Evolutionary conservation across 805 yeast species (phyloP), one percentile per base, ranked within the genome.

Genomic region (Kuraishia molischiana): DNA sequence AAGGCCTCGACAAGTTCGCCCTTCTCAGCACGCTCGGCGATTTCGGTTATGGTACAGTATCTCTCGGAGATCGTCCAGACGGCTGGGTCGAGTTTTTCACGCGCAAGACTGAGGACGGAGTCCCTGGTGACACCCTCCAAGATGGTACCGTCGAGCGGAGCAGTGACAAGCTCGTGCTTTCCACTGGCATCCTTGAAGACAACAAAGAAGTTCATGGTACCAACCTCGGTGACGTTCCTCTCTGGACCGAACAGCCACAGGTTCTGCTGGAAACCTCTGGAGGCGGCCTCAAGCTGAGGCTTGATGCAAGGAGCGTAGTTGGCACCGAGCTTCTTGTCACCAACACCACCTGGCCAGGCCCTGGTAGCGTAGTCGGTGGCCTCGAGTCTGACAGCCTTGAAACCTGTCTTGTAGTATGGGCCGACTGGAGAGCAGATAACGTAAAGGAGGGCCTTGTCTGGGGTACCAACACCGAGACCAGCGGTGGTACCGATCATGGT

Each of bases 261-360:
- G 69, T 90, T 90, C 66, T 92, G 97, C 60, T 85, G 95, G 69
- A 77, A 89, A 32, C 98, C 98, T 62, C 89, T 77, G 19, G 69
- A 54, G 39, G 95, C 95, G 37, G 97, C 96, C 64, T 85, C 81
- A 50, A 74, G 67, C 66, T 86, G 96, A 24, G 97, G 97, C 56
- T 74, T 70, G 53, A 89, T 77, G 60, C 96, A 85, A 44, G 97
- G 97, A 33, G 97, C 98, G 57, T 90, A 90, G 70, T 90, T 90
- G 44, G 95, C 97, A 62, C 98, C 98, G 53, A 90, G 76, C 65
- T 90, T 90, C 62, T 77, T 81, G 75, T 90, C 83, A 64, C 98
- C 98, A 51, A 79, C 87, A 61, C 97, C 98, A 54, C 95, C 95
- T 56, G 97, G 97, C 97, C 97, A 90, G 22, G 98, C 97, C 68